phyloP scores from a whole-genome alignment of 2,329 filamentous ascomycete species.

The Ceratocystis diversiconidia region DNA sequence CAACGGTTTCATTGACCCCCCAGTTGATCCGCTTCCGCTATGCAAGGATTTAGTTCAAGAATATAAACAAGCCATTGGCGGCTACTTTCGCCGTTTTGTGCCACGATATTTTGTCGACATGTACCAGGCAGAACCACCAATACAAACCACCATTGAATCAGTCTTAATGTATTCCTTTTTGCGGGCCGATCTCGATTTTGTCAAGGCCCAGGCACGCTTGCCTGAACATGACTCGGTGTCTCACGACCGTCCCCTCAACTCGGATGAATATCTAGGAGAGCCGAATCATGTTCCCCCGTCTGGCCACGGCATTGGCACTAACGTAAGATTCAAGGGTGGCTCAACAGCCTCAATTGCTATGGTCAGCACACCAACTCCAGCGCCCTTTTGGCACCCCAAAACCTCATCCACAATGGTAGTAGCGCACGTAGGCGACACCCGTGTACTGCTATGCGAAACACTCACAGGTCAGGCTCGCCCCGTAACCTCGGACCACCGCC shows the following conservation, averaged over 20 bases:
- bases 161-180: conserved; percentile 82
- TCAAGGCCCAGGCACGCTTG: conserved; percentile 75
- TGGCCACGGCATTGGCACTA: conserved; percentile 53
- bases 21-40: conserved; percentile 47
- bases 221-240: conserved; percentile 57
- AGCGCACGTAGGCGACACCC: conserved; percentile 86
- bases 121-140: conserved; percentile 13
- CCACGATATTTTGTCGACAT: conserved; percentile 54
- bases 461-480: conserved; percentile 65
- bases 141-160: conserved; percentile 24
- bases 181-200: conserved; percentile 86
- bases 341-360: conserved; percentile 83
- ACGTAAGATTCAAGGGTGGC: conserved; percentile 74
- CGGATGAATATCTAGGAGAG: conserved; percentile 64
- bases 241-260: conserved; percentile 66
- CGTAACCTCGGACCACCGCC: conserved; percentile 83
- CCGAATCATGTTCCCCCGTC: conserved; percentile 40
- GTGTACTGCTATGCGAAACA: conserved; percentile 79
- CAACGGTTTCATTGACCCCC: background rate
- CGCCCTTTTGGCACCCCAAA: conserved; percentile 88
- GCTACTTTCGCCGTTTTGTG: conserved; percentile 84
- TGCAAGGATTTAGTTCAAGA: conserved; percentile 57
- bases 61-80: conserved; percentile 76
- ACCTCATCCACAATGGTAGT: conserved; percentile 71
- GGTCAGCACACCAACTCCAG: conserved; percentile 80